These are phyloP conservation scores for Lecanosticta acicola DNA, from an alignment of 2,329 filamentous ascomycete species.

Conservation along the genomic window DNA sequence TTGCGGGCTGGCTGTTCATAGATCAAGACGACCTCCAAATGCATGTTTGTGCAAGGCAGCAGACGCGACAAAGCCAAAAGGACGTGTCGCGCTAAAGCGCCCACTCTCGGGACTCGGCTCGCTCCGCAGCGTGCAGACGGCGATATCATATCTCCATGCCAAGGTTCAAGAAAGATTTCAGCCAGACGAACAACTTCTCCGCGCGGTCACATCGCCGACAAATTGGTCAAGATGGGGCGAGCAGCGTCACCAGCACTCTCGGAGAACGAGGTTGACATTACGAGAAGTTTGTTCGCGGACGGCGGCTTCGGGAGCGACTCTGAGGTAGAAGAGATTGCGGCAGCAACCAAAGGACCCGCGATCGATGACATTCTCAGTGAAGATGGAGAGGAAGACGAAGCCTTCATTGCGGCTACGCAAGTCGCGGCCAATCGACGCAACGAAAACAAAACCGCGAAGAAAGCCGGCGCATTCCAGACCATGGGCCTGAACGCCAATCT, in stretches of 20 bases:
- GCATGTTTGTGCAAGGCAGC: not conserved
- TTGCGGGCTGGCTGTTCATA: too few relatives aligned
- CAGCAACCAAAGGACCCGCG: constrained; percentile 6
- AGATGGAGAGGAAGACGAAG: constrained; percentile 44
- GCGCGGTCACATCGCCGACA: not conserved
- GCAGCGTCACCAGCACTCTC: constrained; percentile 75
- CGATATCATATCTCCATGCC: not conserved
- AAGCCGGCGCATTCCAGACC: constrained; percentile 91
- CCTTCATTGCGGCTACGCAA: constrained; percentile 84
- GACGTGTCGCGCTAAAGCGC: not conserved
- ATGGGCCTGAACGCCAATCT: constrained; percentile 83
- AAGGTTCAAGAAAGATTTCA: not conserved
- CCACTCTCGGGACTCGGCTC: not conserved
- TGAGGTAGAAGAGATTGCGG: constrained; percentile 19
- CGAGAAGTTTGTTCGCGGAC: constrained; percentile 54
- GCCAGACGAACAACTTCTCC: not conserved
- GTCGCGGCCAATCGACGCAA: constrained; percentile 82
- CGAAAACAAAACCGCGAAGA: constrained; percentile 80
- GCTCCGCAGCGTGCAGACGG: not conserved
- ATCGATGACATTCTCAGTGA: constrained; percentile 5
- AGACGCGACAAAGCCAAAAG: not conserved
- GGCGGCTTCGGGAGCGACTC: constrained; percentile 53
- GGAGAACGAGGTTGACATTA: constrained; percentile 88
- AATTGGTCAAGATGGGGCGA: constrained; percentile 32
- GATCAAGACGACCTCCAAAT: not conserved